A percentile compares a stretch with the other conserved stretches of the same genome.
Evolutionary conservation across 768 basidiomycete species (phyloP).

Genomic region (Mycena galopus): DNA sequence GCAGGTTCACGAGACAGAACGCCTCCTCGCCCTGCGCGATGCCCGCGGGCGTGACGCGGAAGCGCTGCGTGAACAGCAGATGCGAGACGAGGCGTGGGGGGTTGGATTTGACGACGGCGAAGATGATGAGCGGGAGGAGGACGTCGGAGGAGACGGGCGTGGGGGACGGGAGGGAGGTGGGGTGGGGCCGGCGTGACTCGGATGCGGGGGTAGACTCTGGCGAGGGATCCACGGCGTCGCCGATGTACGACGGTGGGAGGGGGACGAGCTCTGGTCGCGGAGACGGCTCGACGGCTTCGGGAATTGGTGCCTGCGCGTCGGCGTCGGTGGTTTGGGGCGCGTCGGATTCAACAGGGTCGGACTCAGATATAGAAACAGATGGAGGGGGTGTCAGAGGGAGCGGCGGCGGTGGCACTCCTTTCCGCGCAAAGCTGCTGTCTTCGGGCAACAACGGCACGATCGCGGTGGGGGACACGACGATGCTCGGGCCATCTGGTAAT

Average conservation of each 20-base stretch:
- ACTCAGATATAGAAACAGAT: constrained; percentile 15
- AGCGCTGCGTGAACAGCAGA: constrained; percentile 74
- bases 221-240: background rate
- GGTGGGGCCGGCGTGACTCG: background rate
- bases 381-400: constrained; percentile 31
- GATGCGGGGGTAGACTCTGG: background rate
- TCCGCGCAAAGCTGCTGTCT: background rate
- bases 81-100: constrained; percentile 84
- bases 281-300: background rate
- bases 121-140: constrained; percentile 93
- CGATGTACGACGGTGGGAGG: constrained; percentile 30
- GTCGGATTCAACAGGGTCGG: background rate
- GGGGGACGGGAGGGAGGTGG: constrained; percentile 34
- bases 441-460: background rate
- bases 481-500: constrained; percentile 15
- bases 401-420: constrained; percentile 25
- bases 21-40: constrained; percentile 83
- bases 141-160: constrained; percentile 76
- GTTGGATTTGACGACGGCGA: constrained; percentile 93
- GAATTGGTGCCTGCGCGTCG: background rate
- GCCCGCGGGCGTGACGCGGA: constrained; percentile 48
- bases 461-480: constrained; percentile 12
- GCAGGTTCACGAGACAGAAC: constrained; percentile 93
- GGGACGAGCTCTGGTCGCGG: constrained; percentile 27
- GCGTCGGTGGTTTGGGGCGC: background rate